These are phyloP conservation scores for Penicillium sclerotigenum DNA, from an alignment of 2,329 filamentous ascomycete genomes.

Conservation along the genomic window DNA sequence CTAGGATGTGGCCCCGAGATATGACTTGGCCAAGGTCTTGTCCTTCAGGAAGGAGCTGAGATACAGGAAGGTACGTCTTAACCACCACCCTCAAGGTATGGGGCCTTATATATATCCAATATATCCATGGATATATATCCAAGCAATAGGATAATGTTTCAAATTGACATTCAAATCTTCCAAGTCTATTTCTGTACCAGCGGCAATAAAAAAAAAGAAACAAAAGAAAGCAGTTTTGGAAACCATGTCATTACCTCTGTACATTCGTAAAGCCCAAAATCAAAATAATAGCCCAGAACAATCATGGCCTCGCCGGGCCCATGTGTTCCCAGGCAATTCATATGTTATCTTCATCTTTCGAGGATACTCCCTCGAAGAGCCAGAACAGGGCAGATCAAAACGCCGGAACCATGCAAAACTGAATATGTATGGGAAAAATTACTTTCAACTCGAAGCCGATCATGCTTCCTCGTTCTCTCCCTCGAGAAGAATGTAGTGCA, in stretches of 20 bases:
- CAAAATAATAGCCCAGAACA: conserved; percentile 4
- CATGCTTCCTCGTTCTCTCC: conserved; percentile 62
- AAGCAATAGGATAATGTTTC: neutral
- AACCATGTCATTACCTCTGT: conserved; percentile 31
- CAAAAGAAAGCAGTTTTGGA: conserved; percentile 14
- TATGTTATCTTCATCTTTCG: neutral
- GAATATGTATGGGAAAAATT: conserved; percentile 22
- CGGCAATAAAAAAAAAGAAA: conserved; percentile 18
- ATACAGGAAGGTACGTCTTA: neutral
- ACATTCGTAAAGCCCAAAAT: conserved; percentile 24
- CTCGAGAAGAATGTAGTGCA: conserved; percentile 86
- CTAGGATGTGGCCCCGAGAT: neutral
- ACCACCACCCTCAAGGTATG: too few species aligned
- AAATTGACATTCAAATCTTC: conserved; percentile 27
- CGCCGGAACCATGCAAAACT: conserved; percentile 36
- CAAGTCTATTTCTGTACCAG: conserved; percentile 23
- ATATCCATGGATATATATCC: too few species aligned
- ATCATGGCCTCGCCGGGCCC: conserved; percentile 6
- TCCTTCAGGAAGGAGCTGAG: neutral
- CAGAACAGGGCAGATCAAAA: conserved; percentile 22
- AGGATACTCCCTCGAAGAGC: conserved; percentile 2
- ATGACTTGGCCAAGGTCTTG: neutral
- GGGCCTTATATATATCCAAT: too few species aligned
- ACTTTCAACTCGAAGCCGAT: conserved; percentile 10
- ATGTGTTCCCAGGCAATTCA: neutral